Conservation (phyloP, 306 rosid species). For the Echinosophora koreensis region DNA sequence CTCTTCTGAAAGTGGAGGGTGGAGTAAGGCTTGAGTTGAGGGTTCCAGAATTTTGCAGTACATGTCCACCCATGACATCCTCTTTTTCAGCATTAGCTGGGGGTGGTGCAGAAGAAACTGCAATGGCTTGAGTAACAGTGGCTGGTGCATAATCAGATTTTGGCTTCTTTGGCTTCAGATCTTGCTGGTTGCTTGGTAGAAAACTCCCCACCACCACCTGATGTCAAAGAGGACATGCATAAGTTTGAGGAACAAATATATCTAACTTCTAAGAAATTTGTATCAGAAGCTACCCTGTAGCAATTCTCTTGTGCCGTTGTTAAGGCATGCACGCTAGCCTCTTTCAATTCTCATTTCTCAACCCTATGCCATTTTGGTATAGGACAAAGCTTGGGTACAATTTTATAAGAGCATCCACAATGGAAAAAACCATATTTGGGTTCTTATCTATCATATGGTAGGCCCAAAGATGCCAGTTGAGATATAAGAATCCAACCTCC, state of each 20-base stretch:
- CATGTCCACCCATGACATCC: conserved; percentile 60
- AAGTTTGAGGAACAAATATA: conserved; percentile 28
- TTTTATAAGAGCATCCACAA: too few species aligned
- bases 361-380: too few species aligned
- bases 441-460: too few species aligned
- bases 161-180: conserved; percentile 68
- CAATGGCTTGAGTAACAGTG: conserved; percentile 43
- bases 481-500: too few species aligned
- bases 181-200: conserved; percentile 70
- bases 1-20: conserved; percentile 67
- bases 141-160: conserved; percentile 51
- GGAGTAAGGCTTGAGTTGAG: conserved; percentile 55
- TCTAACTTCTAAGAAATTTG: neutral
- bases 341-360: neutral
- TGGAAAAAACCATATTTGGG: too few species aligned
- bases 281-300: neutral
- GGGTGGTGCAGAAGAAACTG: conserved; percentile 52
- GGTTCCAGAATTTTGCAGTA: conserved; percentile 57
- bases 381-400: too few species aligned
- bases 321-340: conserved; percentile 2
- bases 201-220: conserved; percentile 93
- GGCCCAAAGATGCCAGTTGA: too few species aligned
- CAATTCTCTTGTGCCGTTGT: neutral
- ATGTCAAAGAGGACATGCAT: conserved; percentile 18
- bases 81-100: conserved; percentile 61